A percentile compares a stretch with the other conserved stretches of the same genome.
These are phyloP conservation scores for Coccomyxa sp. DNA, from an alignment of 139 green algal species.

Conservation along the genomic window DNA sequence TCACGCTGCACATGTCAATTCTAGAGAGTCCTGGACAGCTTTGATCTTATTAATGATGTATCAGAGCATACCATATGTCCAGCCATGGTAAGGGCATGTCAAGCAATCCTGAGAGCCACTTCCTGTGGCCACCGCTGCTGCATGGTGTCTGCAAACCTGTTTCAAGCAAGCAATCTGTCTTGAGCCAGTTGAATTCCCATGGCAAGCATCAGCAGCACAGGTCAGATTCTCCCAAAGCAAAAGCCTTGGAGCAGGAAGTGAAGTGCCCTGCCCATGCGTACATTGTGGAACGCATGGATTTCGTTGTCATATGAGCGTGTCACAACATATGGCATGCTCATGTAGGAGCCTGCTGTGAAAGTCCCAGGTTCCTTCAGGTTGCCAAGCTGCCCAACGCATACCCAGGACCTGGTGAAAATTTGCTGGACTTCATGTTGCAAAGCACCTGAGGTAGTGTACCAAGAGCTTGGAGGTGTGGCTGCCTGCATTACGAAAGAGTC, in stretches of 20 bases:
- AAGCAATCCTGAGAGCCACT: conserved; percentile 29
- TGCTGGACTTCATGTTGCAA: conserved; percentile 17
- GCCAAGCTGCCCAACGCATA: conserved; percentile 20
- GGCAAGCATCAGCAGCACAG: background rate
- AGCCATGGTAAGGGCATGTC: conserved; percentile 59
- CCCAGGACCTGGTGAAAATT: conserved; percentile 34
- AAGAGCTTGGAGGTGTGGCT: conserved; percentile 33
- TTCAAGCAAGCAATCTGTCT: background rate
- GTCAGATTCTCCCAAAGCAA: background rate
- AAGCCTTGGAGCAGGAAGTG: background rate
- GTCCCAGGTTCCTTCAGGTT: conserved; percentile 18
- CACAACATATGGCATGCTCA: conserved; percentile 23
- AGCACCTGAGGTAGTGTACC: conserved; percentile 24
- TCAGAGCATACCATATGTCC: conserved; percentile 39
- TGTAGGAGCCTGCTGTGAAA: conserved; percentile 22
- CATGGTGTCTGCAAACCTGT: conserved; percentile 61
- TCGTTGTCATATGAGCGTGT: conserved; percentile 16
- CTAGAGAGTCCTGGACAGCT: background rate
- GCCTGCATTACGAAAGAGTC: conserved; percentile 10
- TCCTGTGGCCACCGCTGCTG: conserved; percentile 39
- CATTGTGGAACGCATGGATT: conserved; percentile 60
- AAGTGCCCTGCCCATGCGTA: conserved; percentile 3
- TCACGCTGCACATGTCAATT: background rate
- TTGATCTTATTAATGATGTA: background rate
- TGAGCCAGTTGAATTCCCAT: background rate